Percentiles rank a stretch among this genome's conserved stretches.
Evolutionary conservation across 2,329 filamentous ascomycete genomes (phyloP).

Genomic region (Simplicillium aogashimaense): DNA sequence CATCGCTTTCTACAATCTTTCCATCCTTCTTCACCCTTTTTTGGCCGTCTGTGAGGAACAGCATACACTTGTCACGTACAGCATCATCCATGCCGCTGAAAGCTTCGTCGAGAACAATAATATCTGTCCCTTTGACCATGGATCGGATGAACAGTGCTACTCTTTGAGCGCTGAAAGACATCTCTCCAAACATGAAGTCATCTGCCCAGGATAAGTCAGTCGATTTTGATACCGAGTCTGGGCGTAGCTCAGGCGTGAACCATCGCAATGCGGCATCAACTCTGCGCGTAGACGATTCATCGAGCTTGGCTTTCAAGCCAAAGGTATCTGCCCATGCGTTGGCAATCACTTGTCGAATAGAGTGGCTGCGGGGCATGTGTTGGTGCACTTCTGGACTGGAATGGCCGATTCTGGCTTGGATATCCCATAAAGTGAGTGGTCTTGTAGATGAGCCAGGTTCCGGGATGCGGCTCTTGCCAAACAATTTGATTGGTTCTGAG

Average conservation of each 20-base stretch:
- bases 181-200: constrained; percentile 57
- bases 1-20: constrained; percentile 35
- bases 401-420: constrained; percentile 83
- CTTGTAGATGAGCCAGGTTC: constrained; percentile 53
- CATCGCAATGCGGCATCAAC: constrained; percentile 63
- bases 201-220: constrained; percentile 52
- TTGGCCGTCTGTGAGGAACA: constrained; percentile 64
- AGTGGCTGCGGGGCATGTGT: constrained; percentile 74
- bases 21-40: constrained; percentile 26
- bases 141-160: constrained; percentile 77
- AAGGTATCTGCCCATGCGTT: constrained; percentile 91
- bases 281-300: constrained; percentile 40
- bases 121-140: constrained; percentile 68
- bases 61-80: constrained; percentile 76
- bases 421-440: constrained; percentile 84
- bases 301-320: constrained; percentile 56
- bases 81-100: constrained; percentile 77
- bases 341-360: constrained; percentile 65
- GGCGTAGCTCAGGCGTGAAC: constrained; percentile 73
- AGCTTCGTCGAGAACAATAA: constrained; percentile 79
- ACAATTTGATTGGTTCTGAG: constrained; percentile 75
- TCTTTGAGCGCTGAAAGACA: constrained; percentile 75
- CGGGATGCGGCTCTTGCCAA: constrained; percentile 72
- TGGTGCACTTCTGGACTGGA: constrained; percentile 90
- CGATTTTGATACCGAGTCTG: constrained; percentile 20